Evolutionary conservation across 331 rosid species (phyloP).

Genomic region (Spiraea crenata): DNA sequence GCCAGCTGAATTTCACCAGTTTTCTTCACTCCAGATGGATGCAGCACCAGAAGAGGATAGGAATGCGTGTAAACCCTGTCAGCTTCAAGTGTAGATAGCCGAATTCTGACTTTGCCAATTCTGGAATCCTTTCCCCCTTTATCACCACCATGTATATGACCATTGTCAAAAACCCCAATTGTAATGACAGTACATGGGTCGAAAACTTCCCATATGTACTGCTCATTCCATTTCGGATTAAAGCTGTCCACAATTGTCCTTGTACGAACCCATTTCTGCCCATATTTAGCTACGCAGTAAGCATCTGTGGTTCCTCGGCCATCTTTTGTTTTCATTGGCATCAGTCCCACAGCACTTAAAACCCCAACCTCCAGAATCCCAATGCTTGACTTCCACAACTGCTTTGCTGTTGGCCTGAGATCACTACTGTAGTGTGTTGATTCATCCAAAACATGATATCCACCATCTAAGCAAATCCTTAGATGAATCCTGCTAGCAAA

Average conservation of each 20-base stretch:
- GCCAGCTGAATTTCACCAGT: conserved; percentile 57
- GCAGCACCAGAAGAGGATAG: conserved; percentile 44
- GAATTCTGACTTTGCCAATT: conserved; percentile 47
- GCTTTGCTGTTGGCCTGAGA: conserved; percentile 54
- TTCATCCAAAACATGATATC: conserved; percentile 52
- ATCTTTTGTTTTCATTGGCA: conserved; percentile 48
- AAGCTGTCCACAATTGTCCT: conserved; percentile 44
- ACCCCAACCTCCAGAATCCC: conserved; percentile 49
- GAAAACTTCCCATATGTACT: conserved; percentile 54
- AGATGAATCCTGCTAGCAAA: conserved; percentile 49
- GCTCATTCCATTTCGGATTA: conserved; percentile 47
- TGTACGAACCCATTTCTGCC: conserved; percentile 51
- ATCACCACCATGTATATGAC: conserved; percentile 36
- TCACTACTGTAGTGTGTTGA: conserved; percentile 53
- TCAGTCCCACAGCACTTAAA: conserved; percentile 42
- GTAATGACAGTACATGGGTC: conserved; percentile 50
- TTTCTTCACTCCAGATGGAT: conserved; percentile 53
- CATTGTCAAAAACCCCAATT: conserved; percentile 47
- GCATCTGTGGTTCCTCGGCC: conserved; percentile 41
- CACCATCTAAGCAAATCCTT: conserved; percentile 48
- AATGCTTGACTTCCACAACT: conserved; percentile 44
- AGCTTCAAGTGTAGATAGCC: conserved; percentile 49
- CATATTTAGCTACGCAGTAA: conserved; percentile 47
- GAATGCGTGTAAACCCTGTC: conserved; percentile 51
- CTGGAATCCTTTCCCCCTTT: conserved; percentile 40